These are phyloP conservation scores for Rhizophlyctis rosea DNA, from an alignment of 192 early-diverging fungal genomes.

Conservation along the genomic window DNA sequence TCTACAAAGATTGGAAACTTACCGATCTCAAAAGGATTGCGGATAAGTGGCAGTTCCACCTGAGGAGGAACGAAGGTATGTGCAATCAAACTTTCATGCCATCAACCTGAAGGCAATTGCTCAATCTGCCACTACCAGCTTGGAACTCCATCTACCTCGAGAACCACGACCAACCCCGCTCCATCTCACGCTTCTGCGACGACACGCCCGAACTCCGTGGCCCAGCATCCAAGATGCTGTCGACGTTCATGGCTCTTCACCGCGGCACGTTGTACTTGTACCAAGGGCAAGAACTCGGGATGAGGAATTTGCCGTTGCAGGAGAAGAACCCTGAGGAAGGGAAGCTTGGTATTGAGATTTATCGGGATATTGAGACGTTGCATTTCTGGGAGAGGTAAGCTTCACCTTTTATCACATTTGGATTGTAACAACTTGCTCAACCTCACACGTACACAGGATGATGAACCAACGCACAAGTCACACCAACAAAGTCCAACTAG, in stretches of 20 bases:
- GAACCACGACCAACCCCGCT: slow-evolving; percentile 1
- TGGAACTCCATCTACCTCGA: slow-evolving; percentile 1
- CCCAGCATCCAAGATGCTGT: not conserved
- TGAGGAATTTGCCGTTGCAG: not conserved
- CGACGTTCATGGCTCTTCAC: not conserved
- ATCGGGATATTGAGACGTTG: slow-evolving; percentile 1
- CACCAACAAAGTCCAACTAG: no score
- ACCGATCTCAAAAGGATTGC: not conserved
- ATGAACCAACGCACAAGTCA: no score
- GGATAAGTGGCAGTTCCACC: not conserved
- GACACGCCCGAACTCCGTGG: not conserved
- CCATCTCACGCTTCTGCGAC: not conserved
- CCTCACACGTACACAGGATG: no score
- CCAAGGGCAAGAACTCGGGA: not conserved
- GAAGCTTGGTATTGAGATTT: not conserved
- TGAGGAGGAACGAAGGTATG: not conserved
- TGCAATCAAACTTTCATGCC: not conserved
- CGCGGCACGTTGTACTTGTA: not conserved
- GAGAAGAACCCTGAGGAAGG: no score
- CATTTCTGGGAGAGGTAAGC: not conserved
- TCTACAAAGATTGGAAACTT: not conserved
- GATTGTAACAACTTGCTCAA: no score
- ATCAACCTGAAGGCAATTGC: not conserved
- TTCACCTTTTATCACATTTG: no score
- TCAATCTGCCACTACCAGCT: not conserved